Base-by-base conservation (phyloP, 2,329 filamentous ascomycete genomes). In the Phymatotrichopsis omnivora region DNA sequence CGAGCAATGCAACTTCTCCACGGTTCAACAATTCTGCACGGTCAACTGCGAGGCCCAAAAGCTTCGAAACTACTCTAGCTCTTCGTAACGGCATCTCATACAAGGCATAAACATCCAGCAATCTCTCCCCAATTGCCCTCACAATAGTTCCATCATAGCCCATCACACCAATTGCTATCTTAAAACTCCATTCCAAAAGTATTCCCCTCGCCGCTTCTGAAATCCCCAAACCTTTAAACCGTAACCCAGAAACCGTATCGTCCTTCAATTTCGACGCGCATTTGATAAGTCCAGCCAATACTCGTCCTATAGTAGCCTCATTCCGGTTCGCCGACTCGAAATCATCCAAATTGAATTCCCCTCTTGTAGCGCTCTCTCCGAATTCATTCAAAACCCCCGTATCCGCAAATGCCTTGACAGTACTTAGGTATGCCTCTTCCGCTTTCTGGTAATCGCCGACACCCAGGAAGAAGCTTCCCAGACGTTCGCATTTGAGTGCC, bases 131-230 rank as follows among this genome's bases (percentile, higher is more conserved):
- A 5, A 55, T 30, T 20, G 47, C 44, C 8, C 45, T 38, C 5
- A 54, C 37, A 34, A 54, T 41, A 8, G 38, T 24, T 8, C 49
- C 46, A 42, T 56, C 52, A 8, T 34, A 45, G 27, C 28, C 43
- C 37, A 50, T 52, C 8, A 47, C 31, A 14, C 49, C 53, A 16
- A 52, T 49, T 7, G 52, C 43, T 24, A 54, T 31, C 28, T 41
- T 42, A 30, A 56, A 42, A 8, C 41, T 38, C 54, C 54, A 56
- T 38, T 56, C 54, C n/a, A 55, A 40, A n/a, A 56, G 37, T 27
- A 52, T 29, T 7, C 54, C 54, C 27, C 49, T 36, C 19, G 49
- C 36, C 5, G 44, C 36, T 25, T 25, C 34, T 24, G 45, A 45
- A 49, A 56, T 54, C 12, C 39, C 46, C 16, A 44, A 41, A 29